Conservation (phyloP, 169 alveolate genomes). For the Fabrea salina region DNA sequence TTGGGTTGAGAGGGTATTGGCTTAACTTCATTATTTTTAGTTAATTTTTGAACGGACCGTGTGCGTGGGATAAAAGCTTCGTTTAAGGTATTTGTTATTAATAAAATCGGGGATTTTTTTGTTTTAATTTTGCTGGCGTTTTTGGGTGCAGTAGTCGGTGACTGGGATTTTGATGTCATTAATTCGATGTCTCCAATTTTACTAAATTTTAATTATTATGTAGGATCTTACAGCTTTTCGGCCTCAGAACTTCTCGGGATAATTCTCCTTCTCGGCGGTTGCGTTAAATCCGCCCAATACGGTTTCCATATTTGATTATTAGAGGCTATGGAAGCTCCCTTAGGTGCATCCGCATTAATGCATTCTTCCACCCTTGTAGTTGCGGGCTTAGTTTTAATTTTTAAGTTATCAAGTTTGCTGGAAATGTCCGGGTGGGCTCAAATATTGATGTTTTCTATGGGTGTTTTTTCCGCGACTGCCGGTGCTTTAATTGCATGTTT, state of each 20-base stretch:
- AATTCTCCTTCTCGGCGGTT: slow-evolving; percentile 5
- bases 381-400: slow-evolving; percentile 36
- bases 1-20: slow-evolving; percentile 35
- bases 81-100: slow-evolving; percentile 3
- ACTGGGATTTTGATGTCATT: not conserved
- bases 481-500: slow-evolving; percentile 40
- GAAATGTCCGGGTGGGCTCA: not conserved
- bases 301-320: slow-evolving; percentile 44
- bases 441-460: slow-evolving; percentile 5
- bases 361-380: slow-evolving; percentile 49
- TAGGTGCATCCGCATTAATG: slow-evolving; percentile 52
- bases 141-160: not conserved
- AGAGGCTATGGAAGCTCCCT: slow-evolving; percentile 55
- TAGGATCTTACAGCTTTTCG: not conserved
- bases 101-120: slow-evolving; percentile 34
- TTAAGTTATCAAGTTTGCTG: slow-evolving; percentile 10
- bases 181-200: slow-evolving; percentile 16
- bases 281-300: slow-evolving; percentile 41
- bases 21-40: slow-evolving; percentile 8
- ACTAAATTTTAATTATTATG: not conserved
- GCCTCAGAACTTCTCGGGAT: not conserved
- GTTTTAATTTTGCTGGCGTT: not conserved
- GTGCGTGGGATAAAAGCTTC: slow-evolving; percentile 25
- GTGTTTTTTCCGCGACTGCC: slow-evolving; percentile 19
- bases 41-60: slow-evolving; percentile 23